phyloP scores from a whole-genome alignment of 371 early-diverging fungal species.

The Mucor mucedo region DNA sequence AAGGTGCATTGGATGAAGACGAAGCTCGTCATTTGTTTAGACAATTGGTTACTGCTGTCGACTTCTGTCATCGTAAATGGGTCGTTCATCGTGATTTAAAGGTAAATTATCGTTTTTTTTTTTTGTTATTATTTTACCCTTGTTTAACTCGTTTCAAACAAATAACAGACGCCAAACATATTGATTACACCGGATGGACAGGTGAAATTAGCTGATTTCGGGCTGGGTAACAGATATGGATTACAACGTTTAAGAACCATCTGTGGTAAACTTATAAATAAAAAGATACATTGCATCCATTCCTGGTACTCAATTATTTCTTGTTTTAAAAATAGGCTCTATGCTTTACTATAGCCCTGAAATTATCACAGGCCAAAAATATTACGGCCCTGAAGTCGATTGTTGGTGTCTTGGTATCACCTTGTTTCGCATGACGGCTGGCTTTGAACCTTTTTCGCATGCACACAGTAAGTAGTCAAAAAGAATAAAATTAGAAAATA shows the following conservation, averaged over 20 bases:
- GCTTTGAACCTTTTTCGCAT: constrained; percentile 86
- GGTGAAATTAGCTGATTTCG: constrained; percentile 83
- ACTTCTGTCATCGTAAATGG: constrained; percentile 73
- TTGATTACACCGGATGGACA: constrained; percentile 54
- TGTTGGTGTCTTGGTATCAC: constrained; percentile 89
- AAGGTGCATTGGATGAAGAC: constrained; percentile 56
- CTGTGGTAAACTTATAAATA: constrained; percentile 57
- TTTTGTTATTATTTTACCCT: neutral
- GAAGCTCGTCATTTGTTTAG: constrained; percentile 72
- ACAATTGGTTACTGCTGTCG: constrained; percentile 73
- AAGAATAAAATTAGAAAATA: neutral
- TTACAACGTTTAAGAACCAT: constrained; percentile 75
- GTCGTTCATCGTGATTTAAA: constrained; percentile 86
- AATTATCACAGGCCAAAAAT: constrained; percentile 64
- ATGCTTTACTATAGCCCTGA: constrained; percentile 67
- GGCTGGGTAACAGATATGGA: constrained; percentile 76
- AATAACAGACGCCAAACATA: constrained; percentile 63
- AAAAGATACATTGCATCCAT: neutral
- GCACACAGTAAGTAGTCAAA: constrained; percentile 44
- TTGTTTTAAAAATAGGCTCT: constrained; percentile 30
- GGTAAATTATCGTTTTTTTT: constrained; percentile 35
- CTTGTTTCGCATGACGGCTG: constrained; percentile 90
- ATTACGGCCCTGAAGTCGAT: constrained; percentile 72
- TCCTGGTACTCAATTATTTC: neutral
- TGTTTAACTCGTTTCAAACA: constrained; percentile 3